These are phyloP conservation scores for Albizia julibrissin DNA, from an alignment of 306 rosid species.

Conservation along the genomic window DNA sequence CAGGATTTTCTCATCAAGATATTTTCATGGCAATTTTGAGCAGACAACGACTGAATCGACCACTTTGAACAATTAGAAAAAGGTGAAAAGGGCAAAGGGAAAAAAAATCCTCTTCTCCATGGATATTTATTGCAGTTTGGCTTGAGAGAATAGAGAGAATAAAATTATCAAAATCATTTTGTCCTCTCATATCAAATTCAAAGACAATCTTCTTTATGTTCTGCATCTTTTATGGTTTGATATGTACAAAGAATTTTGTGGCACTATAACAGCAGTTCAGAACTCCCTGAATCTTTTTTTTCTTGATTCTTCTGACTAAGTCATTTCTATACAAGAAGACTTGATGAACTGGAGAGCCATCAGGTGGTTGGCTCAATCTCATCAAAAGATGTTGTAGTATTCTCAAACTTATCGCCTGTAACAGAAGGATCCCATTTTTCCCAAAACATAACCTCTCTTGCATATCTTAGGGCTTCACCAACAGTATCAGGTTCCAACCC, in stretches of 20 bases:
- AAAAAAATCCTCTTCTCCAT: not conserved
- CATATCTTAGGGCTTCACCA: constrained; percentile 70
- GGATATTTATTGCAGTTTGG: not conserved
- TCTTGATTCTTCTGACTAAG: not conserved
- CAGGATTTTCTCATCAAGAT: constrained; percentile 20
- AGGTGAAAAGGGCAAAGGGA: not conserved
- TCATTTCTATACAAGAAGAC: not conserved
- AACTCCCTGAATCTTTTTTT: not conserved
- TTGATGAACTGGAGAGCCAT: constrained; percentile 15
- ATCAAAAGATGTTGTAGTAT: constrained; percentile 51
- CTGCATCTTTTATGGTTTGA: not conserved
- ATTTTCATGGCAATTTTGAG: constrained; percentile 14
- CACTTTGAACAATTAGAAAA: not conserved
- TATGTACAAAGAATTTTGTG: constrained; percentile 29
- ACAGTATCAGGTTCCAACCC: constrained; percentile 73
- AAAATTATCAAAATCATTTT: not conserved
- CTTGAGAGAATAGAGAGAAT: not conserved
- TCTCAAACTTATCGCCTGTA: constrained; percentile 41
- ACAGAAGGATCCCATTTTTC: constrained; percentile 51
- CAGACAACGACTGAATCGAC: constrained; percentile 26
- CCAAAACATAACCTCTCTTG: constrained; percentile 69
- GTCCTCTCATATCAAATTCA: not conserved
- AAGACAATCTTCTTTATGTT: not conserved
- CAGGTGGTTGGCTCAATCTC: constrained; percentile 40
- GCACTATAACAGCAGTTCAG: not conserved